Base-by-base conservation (phyloP, 129 eudicot genomes). In the Flaveria ramosissima region DNA sequence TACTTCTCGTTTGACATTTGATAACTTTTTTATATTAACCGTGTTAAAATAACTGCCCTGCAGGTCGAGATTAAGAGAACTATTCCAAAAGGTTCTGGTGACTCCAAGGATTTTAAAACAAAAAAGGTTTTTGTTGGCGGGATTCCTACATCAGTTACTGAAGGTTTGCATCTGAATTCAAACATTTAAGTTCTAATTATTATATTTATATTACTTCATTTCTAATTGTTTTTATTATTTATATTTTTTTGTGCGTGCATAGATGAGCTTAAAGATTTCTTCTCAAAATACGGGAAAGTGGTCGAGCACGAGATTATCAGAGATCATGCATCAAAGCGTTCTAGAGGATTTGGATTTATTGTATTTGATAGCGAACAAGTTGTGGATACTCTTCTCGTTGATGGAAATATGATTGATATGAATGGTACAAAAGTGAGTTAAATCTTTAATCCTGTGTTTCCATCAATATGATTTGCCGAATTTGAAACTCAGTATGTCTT, bases 1-100 rank as follows among this genome's bases (percentile, higher is more conserved):
- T 32, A 32, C 7, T 32, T 32, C 7, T 32, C 7, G 1, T 32
- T 6, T 32, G 7, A 32, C 39, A 4, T 6, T 32, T 32, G 39
- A 32, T 32, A 5, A 4, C 39, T 32, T 27, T 4, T 27, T 27
- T 27, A 0, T 32, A 32, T 5, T 4, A 4, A 36, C 41, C 41
- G 7, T 36, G 8, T 36, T 36, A 36, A 6, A 36, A 36, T 36
- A 36, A 36, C 41, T 36, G 56, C 3, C n/a, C 17, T 47, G 67
- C 69, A 94, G 99, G 99, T 94, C 71, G 99, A 94, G 81, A 94
- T 94, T 79, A 91, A 91, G 82, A 87, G 99, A 81, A 91, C 99
- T 13, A 91, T 94, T 59, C 99, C 96, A 1, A 91, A 94, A 82
- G 97, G 99, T 52, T 72, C 97, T 73, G 92, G 90, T 3, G 97